phyloP scores from a whole-genome alignment of 192 early-diverging fungal species.

The Umbelopsis vinacea region DNA sequence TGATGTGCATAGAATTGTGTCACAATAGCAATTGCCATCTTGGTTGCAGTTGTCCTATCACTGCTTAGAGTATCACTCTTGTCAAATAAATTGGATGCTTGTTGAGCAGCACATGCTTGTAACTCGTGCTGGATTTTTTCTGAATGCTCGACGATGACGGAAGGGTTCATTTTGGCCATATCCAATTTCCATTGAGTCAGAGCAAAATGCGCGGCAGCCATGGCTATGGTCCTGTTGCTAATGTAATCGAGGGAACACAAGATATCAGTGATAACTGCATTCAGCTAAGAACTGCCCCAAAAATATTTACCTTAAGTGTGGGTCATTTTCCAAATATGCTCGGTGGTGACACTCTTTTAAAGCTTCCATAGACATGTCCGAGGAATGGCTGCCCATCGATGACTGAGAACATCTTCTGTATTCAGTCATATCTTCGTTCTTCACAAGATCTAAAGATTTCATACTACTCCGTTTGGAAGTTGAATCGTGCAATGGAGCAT shows the following conservation, averaged over 20 bases:
- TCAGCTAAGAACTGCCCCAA: too few species aligned
- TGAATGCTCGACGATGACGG: neutral
- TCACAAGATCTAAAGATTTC: neutral
- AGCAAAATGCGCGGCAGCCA: slow-evolving; percentile 4
- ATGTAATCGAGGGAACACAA: neutral
- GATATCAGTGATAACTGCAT: slow-evolving; percentile 1
- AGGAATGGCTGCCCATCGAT: neutral
- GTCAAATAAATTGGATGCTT: neutral
- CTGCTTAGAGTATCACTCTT: slow-evolving; percentile 18
- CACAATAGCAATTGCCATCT: neutral
- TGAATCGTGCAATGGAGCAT: neutral
- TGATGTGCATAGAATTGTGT: neutral
- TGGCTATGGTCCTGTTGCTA: slow-evolving; percentile 4
- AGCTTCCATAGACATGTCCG: neutral
- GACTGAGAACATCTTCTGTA: neutral
- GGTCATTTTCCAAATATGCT: slow-evolving; percentile 24
- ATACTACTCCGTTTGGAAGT: neutral
- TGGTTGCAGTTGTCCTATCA: neutral
- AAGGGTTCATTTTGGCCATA: neutral
- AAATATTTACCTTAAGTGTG: slow-evolving; percentile 11
- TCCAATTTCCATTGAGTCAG: slow-evolving; percentile 6
- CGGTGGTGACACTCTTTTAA: slow-evolving; percentile 5
- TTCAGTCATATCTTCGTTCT: neutral
- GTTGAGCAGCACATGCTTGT: neutral
- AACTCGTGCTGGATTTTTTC: neutral